Evolutionary conservation across 2,329 filamentous ascomycete genomes (phyloP).

Genomic region (Xylaria sp.): DNA sequence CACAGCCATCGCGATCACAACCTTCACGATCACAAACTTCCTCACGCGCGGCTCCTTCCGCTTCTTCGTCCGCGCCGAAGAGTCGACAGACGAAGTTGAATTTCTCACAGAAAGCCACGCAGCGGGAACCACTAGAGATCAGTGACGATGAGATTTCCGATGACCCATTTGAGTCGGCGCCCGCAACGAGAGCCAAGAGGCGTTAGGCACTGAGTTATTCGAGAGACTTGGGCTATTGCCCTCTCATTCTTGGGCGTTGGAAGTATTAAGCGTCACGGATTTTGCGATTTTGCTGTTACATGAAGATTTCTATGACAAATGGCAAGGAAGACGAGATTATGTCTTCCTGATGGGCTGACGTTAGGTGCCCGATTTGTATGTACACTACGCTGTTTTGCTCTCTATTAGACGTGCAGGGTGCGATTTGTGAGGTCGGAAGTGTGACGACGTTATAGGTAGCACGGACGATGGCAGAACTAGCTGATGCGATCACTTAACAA

Average conservation of each 20-base stretch:
- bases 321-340: background rate
- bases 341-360: background rate
- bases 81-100: slow-evolving; percentile 60
- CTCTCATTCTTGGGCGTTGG: background rate
- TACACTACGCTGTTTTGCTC: background rate
- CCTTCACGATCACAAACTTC: slow-evolving; percentile 45
- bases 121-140: slow-evolving; percentile 63
- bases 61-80: slow-evolving; percentile 45
- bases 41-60: slow-evolving; percentile 46
- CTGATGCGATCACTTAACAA: background rate
- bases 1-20: slow-evolving; percentile 45
- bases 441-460: background rate
- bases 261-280: background rate
- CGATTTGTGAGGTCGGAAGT: background rate
- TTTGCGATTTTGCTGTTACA: background rate
- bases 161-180: slow-evolving; percentile 67
- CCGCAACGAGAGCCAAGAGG: slow-evolving; percentile 47
- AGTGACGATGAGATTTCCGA: slow-evolving; percentile 74
- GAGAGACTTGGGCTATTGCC: background rate
- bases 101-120: slow-evolving; percentile 58
- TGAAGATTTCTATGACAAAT: background rate
- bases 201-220: slow-evolving; percentile 21
- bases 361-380: background rate
- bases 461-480: background rate
- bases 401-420: background rate